Percentiles rank a stretch among this genome's conserved stretches.
Conservation (phyloP, 1,139 yeast species). For the Arxiozyma telluris region DNA sequence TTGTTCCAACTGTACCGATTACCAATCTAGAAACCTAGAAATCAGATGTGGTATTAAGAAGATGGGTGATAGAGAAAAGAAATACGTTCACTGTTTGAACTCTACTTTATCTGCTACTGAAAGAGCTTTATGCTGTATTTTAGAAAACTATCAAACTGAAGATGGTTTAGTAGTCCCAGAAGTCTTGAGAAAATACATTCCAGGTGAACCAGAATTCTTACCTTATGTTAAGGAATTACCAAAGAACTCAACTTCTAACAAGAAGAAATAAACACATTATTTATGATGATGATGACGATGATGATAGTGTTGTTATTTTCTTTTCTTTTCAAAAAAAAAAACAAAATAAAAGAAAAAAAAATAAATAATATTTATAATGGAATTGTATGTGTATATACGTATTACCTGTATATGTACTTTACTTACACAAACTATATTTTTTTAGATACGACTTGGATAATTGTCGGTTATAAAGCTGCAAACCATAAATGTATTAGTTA, state of each 20-base stretch:
- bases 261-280: constrained; percentile 37
- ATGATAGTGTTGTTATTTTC: background rate
- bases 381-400: too few relatives aligned
- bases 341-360: too few relatives aligned
- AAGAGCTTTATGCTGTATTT: constrained; percentile 93
- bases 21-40: constrained; percentile 96
- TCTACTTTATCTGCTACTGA: constrained; percentile 96
- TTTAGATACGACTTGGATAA: too few relatives aligned
- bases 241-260: constrained; percentile 81
- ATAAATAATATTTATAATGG: background rate
- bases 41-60: constrained; percentile 98
- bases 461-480: too few relatives aligned
- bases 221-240: constrained; percentile 88
- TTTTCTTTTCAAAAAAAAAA: background rate
- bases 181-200: constrained; percentile 89
- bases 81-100: constrained; percentile 96
- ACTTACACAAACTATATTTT: background rate
- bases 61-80: constrained; percentile 91
- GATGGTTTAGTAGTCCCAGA: constrained; percentile 92
- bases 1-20: constrained; percentile 98
- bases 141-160: constrained; percentile 96
- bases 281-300: background rate
- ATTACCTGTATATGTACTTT: background rate
- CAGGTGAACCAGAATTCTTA: constrained; percentile 95
- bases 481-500: background rate